Conservation (phyloP, 2,329 filamentous ascomycete species). For the Diaporthe ilicicola region DNA sequence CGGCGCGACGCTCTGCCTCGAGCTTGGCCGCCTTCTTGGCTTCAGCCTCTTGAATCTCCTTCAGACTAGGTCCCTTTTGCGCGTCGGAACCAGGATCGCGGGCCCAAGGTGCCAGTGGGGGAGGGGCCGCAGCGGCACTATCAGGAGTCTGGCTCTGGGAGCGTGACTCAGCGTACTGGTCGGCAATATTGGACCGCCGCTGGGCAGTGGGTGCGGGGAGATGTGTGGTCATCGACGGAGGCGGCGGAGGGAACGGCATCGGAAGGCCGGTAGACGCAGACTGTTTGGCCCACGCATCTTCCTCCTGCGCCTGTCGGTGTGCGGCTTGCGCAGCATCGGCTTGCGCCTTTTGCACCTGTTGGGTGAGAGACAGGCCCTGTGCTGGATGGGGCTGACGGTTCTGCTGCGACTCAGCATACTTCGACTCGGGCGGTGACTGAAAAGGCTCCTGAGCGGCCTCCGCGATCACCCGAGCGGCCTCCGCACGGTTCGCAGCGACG, state of each 20-base stretch:
- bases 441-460: conserved; percentile 35
- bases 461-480: conserved; percentile 31
- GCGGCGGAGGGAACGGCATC: conserved; percentile 77
- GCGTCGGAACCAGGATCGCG: conserved; percentile 77
- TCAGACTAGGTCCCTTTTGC: conserved; percentile 88
- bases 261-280: conserved; percentile 71
- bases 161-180: conserved; percentile 66
- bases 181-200: conserved; percentile 84
- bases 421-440: conserved; percentile 32
- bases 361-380: conserved; percentile 74
- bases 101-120: conserved; percentile 93
- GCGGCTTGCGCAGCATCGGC: conserved; percentile 51
- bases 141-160: conserved; percentile 84
- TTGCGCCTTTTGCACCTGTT: conserved; percentile 83
- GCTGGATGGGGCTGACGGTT: conserved; percentile 39
- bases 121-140: conserved; percentile 54
- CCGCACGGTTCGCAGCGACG: conserved; percentile 23
- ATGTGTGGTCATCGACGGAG: conserved; percentile 79
- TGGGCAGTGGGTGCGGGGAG: conserved; percentile 90
- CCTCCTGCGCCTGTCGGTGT: conserved; percentile 60
- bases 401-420: conserved; percentile 35
- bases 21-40: conserved; percentile 92
- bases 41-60: conserved; percentile 96
- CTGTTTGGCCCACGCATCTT: conserved; percentile 61
- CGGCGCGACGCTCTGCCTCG: conserved; percentile 78